Conservation (phyloP, 2,329 filamentous ascomycete species). For the Gliomastix tumulicola region DNA sequence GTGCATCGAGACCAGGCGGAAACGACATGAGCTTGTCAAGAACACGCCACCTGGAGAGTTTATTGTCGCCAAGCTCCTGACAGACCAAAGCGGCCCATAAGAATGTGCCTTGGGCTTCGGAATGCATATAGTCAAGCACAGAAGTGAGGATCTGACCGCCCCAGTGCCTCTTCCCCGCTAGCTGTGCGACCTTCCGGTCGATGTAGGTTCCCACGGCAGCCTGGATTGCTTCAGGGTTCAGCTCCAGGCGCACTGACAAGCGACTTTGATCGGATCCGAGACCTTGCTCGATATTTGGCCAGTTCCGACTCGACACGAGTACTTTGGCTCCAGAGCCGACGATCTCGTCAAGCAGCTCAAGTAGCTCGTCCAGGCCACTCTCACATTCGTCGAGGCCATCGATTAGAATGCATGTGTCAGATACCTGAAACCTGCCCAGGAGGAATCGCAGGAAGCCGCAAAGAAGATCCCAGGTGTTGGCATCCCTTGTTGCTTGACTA, state of each 20-base stretch:
- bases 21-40: constrained; percentile 12
- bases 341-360: constrained; percentile 26
- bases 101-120: constrained; percentile 25
- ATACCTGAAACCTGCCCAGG: too few relatives aligned
- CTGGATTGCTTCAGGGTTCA: constrained; percentile 23
- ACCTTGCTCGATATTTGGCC: constrained; percentile 22
- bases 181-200: constrained; percentile 16
- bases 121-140: constrained; percentile 8
- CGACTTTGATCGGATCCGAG: constrained; percentile 11
- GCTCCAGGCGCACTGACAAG: constrained; percentile 20
- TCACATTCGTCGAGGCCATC: constrained; percentile 40
- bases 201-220: constrained; percentile 27
- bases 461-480: constrained; percentile 26
- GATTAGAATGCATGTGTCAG: constrained; percentile 24
- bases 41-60: constrained; percentile 3
- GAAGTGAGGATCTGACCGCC: neutral
- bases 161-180: constrained; percentile 8
- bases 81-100: constrained; percentile 13
- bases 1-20: constrained; percentile 18
- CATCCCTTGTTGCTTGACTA: constrained; percentile 5
- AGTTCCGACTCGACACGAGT: constrained; percentile 36
- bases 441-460: too few relatives aligned
- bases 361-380: constrained; percentile 10
- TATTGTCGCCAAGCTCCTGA: constrained; percentile 2
- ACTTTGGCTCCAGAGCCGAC: constrained; percentile 23